Evolutionary conservation across 2,329 filamentous ascomycete species (phyloP).

Genomic region (Trichoderma koningii): DNA sequence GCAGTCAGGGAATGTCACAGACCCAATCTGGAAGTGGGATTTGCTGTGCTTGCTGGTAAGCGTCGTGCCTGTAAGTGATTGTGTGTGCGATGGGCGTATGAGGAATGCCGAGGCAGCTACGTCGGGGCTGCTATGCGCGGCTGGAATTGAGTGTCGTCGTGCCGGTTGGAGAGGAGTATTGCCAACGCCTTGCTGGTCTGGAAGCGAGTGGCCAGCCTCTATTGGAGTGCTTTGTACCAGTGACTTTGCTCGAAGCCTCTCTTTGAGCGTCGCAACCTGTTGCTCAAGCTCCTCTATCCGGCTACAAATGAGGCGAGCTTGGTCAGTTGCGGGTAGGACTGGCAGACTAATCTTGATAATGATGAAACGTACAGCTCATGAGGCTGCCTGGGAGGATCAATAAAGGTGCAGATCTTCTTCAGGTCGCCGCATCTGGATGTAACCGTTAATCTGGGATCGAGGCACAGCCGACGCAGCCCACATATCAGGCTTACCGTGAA

Average conservation of each 20-base stretch:
- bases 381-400: conserved; percentile 32
- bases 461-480: not conserved
- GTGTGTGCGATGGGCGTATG: not conserved
- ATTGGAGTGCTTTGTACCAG: not conserved
- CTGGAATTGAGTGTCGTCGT: not conserved
- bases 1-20: conserved; percentile 30
- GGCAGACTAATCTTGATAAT: not conserved
- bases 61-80: not conserved
- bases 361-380: conserved; percentile 29
- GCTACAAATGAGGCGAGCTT: conserved; percentile 9
- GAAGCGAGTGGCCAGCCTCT: not conserved
- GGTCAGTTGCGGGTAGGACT: not conserved
- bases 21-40: conserved; percentile 30
- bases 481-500: conserved; percentile 30
- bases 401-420: conserved; percentile 33
- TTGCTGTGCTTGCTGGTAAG: not conserved
- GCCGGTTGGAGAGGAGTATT: not conserved
- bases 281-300: conserved; percentile 32
- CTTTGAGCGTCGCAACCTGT: conserved; percentile 27
- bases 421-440: conserved; percentile 31
- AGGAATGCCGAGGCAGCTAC: not conserved
- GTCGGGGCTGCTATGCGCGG: not conserved
- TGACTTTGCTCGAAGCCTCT: conserved; percentile 14
- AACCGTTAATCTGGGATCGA: conserved; percentile 15
- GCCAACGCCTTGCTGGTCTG: not conserved